Evolutionary conservation across 345 rosid genomes (phyloP), one percentile per base, ranked within the genome.

Genomic region (Turnera subulata): DNA sequence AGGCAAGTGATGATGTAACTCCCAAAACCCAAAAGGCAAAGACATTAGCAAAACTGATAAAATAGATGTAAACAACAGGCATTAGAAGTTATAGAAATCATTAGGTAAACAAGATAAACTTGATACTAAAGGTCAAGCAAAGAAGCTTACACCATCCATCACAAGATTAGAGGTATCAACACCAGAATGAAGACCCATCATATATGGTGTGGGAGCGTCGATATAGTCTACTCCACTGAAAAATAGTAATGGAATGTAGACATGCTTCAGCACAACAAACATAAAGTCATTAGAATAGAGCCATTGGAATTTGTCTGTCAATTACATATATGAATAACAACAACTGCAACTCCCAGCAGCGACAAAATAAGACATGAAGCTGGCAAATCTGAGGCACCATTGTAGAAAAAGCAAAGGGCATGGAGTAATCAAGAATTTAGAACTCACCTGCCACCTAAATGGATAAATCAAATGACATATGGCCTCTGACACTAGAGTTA

Each of bases 221-320:
- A 93, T 90, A 72, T 94, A 90, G 82, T 94, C 97, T 18, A 90
- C 99, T 84, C 99, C 99, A 88, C 95, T 90, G 85, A 87, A 94
- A 88, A 94, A 94, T 68, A 94, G 96, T 70, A 88, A 85, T 50
- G 99, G 99, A 84, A 90, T 94, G 93, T 94, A 85, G 82, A 90
- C 99, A 69, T 94, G 99, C 99, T 94, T 81, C 95, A 80, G 77
- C 71, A 77, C 72, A 77, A 76, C 71, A 84, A 89, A 64, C 68
- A 82, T 70, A 59, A 62, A 78, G 72, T 47, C 52, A 81, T 82
- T 75, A 86, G 85, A 71, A 62, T 40, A 61, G 43, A 46, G 59
- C 22, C 19, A 45, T 15, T 1, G 53, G 65, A 42, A 58, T 48
- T 38, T n/a, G 61, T 40, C 19, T 52, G 52, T 38, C 4, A 33